These are phyloP conservation scores for Verticillium albo-atrum DNA, from an alignment of 2,329 filamentous ascomycete species.

Conservation along the genomic window DNA sequence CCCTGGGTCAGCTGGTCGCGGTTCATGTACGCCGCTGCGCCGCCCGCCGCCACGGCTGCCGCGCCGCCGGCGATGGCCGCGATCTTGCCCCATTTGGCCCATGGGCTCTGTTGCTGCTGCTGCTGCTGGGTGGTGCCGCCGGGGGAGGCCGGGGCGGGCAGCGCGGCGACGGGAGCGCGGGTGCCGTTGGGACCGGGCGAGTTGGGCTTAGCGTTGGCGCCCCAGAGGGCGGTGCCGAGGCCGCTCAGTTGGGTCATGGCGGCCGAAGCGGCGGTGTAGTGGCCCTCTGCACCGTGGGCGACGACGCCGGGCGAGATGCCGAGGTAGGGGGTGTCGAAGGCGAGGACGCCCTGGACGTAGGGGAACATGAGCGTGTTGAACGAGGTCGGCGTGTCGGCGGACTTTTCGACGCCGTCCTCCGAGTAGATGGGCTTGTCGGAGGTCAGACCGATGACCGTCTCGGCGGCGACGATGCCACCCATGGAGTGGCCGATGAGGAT, in stretches of 20 bases:
- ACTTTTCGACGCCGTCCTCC: slow-evolving; percentile 34
- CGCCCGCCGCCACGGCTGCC: slow-evolving; percentile 74
- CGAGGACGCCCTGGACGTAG: slow-evolving; percentile 82
- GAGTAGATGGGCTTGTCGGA: slow-evolving; percentile 50
- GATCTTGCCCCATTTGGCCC: slow-evolving; percentile 80
- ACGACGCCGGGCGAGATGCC: slow-evolving; percentile 78
- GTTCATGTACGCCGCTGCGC: slow-evolving; percentile 81
- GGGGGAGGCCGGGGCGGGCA: slow-evolving; percentile 23
- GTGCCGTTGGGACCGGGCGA: slow-evolving; percentile 13
- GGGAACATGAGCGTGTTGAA: slow-evolving; percentile 80
- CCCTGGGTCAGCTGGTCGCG: slow-evolving; percentile 74
- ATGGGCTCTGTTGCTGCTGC: slow-evolving; percentile 33
- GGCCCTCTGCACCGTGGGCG: slow-evolving; percentile 81
- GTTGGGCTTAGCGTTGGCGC: slow-evolving; percentile 33
- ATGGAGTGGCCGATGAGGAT: slow-evolving; percentile 84
- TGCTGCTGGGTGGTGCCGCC: slow-evolving; percentile 30
- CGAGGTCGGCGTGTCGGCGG: slow-evolving; percentile 19
- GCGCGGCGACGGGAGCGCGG: slow-evolving; percentile 25
- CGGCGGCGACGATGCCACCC: slow-evolving; percentile 91
- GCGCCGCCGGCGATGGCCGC: slow-evolving; percentile 84
- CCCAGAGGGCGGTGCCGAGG: slow-evolving; percentile 65
- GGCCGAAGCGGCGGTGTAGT: slow-evolving; percentile 70
- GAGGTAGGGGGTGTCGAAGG: slow-evolving; percentile 91
- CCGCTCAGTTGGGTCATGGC: slow-evolving; percentile 64
- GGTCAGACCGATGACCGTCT: slow-evolving; percentile 71